Evolutionary conservation across 2,329 filamentous ascomycete genomes (phyloP).

Genomic region (Neonectria faginata): DNA sequence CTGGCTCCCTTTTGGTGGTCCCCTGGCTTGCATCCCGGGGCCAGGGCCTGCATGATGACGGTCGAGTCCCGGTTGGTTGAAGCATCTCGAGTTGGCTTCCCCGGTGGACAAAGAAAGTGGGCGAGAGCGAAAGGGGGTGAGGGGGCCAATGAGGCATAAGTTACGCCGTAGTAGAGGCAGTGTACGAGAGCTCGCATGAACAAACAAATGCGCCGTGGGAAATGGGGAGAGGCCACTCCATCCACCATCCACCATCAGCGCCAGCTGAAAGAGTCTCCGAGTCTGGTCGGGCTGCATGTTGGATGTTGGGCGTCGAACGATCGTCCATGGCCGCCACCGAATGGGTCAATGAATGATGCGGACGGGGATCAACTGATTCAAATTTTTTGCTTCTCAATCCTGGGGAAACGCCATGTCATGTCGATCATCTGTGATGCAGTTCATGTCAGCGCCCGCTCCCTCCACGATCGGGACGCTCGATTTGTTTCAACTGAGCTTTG

Average conservation of each 20-base stretch:
- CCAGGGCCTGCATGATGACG: conserved; percentile 36
- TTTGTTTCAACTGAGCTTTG: conserved; percentile 31
- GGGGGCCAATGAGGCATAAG: conserved; percentile 9
- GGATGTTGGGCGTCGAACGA: conserved; percentile 27
- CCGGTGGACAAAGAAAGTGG: conserved; percentile 25
- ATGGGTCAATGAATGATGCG: conserved; percentile 8
- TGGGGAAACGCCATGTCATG: conserved; percentile 22
- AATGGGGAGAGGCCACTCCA: conserved; percentile 20
- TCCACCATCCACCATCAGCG: conserved; percentile 26
- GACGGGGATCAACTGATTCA: conserved; percentile 16
- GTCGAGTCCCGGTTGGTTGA: conserved; percentile 38
- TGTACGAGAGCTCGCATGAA: conserved; percentile 24
- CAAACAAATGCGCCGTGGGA: conserved; percentile 16
- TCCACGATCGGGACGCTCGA: conserved; percentile 25
- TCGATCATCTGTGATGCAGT: conserved; percentile 30
- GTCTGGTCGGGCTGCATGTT: conserved; percentile 22
- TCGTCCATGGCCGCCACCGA: background rate
- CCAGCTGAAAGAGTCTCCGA: conserved; percentile 22
- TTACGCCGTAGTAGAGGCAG: conserved; percentile 1
- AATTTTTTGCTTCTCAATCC: conserved; percentile 16
- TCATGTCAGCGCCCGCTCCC: conserved; percentile 18
- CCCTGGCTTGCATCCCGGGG: conserved; percentile 31
- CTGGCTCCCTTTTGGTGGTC: conserved; percentile 21
- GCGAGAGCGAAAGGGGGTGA: conserved; percentile 1
- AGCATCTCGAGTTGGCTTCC: conserved; percentile 30